These are phyloP conservation scores for Aspergillus ruber DNA, from an alignment of 2,329 filamentous ascomycete genomes.

Conservation along the genomic window DNA sequence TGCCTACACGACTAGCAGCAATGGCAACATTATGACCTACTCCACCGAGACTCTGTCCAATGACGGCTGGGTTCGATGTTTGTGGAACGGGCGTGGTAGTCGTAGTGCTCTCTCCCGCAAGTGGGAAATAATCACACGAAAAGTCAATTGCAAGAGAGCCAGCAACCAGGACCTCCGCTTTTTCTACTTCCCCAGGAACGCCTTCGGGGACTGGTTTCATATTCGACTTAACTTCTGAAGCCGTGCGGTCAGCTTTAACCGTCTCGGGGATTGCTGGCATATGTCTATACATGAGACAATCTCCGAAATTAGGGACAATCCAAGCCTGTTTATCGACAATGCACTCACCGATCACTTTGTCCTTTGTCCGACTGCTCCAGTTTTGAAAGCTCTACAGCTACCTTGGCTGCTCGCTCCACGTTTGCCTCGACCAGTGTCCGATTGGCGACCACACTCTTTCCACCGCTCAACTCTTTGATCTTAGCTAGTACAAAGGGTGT, in stretches of 20 bases:
- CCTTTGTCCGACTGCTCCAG: slow-evolving; percentile 39
- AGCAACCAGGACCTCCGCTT: slow-evolving; percentile 70
- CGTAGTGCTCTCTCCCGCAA: slow-evolving; percentile 28
- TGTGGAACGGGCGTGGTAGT: slow-evolving; percentile 44
- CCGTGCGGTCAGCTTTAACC: slow-evolving; percentile 17
- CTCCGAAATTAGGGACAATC: slow-evolving; percentile 30
- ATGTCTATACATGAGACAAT: slow-evolving; percentile 26
- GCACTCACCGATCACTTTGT: slow-evolving; percentile 33
- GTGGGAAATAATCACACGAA: slow-evolving; percentile 67
- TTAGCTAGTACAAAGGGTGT: slow-evolving; percentile 76
- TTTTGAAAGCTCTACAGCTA: slow-evolving; percentile 57
- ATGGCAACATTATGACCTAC: slow-evolving; percentile 89
- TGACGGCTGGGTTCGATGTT: slow-evolving; percentile 79
- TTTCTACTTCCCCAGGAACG: slow-evolving; percentile 12
- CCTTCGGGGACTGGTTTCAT: slow-evolving; percentile 4
- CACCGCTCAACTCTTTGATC: slow-evolving; percentile 71
- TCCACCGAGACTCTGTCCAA: slow-evolving; percentile 78
- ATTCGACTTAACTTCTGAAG: slow-evolving; percentile 13
- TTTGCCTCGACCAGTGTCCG: slow-evolving; percentile 62
- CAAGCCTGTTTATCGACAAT: slow-evolving; percentile 16
- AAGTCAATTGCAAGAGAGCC: slow-evolving; percentile 87
- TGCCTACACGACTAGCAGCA: slow-evolving; percentile 66
- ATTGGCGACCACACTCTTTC: slow-evolving; percentile 68
- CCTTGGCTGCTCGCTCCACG: slow-evolving; percentile 56
- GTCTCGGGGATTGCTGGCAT: slow-evolving; percentile 27